Evolutionary conservation across 768 basidiomycete genomes (phyloP).

Genomic region (Rickenella mellea): DNA sequence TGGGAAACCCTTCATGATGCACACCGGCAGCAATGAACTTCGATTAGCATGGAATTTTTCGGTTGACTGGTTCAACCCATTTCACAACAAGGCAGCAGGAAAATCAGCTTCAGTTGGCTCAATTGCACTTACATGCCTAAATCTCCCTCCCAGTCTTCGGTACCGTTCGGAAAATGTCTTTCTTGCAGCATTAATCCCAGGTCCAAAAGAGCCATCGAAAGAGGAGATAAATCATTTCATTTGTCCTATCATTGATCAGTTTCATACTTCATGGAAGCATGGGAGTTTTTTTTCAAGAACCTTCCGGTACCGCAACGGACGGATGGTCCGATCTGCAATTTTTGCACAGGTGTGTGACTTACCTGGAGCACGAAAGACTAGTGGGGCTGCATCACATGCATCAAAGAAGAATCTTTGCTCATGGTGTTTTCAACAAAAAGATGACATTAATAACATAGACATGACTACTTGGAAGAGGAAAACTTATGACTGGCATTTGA

Average conservation of each 20-base stretch:
- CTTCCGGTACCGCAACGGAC: conserved; percentile 12
- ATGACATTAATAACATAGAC: conserved; percentile 21
- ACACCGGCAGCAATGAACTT: conserved; percentile 6
- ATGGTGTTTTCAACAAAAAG: conserved; percentile 11
- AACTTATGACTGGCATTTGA: conserved; percentile 5
- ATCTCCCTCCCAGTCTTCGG: conserved; percentile 24
- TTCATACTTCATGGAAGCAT: conserved; percentile 22
- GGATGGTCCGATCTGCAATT: conserved; percentile 18
- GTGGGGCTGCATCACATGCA: conserved; percentile 17
- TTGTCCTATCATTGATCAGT: conserved; percentile 25
- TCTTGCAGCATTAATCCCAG: conserved; percentile 30
- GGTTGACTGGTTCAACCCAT: conserved; percentile 29
- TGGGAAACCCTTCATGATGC: conserved; percentile 3
- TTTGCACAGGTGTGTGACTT: conserved; percentile 27
- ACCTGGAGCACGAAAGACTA: conserved; percentile 21
- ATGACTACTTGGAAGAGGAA: conserved; percentile 14
- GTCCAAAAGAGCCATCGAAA: conserved; percentile 25
- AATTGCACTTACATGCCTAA: conserved; percentile 24
- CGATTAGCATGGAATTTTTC: conserved; percentile 21
- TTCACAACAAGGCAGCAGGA: conserved; percentile 19
- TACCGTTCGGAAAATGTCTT: conserved; percentile 32
- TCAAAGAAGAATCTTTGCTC: conserved; percentile 16
- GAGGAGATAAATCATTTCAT: conserved; percentile 28
- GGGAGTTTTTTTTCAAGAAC: conserved; percentile 23
- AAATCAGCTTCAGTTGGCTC: conserved; percentile 15